Base-by-base conservation (phyloP, 176 grass and related monocot genomes). In the Eragrostis curvula region DNA sequence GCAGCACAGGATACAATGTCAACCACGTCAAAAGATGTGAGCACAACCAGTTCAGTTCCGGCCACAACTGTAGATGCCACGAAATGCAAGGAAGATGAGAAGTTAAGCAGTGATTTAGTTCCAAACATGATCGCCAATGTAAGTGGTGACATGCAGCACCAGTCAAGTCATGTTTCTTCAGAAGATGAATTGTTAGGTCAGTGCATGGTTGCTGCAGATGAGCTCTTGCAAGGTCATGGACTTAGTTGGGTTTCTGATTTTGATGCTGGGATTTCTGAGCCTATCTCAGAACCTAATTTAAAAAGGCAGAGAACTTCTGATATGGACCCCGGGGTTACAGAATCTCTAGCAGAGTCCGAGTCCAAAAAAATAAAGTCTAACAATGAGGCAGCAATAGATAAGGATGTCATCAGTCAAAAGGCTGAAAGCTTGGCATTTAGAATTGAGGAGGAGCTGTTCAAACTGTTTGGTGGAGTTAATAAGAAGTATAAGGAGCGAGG, bases 401-500 rank as follows among this genome's bases (percentile, higher is more conserved):
- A 84, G 36, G 75, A 73, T 60, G 68, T 10, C 44, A 59, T 68
- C 50, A 63, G 62, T 75, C 80, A 85, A 66, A 89, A 89, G 60
- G 87, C 87, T 71, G 89, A 92, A 89, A 73, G 16, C 53, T 87
- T 99, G 89, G 89, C 93, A 71, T 88, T 74, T 82, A 91, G 68
- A 86, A 96, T 99, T 87, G 96, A 99, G 87, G 86, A 90, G 53
- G 96, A 99, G 61, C 73, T 99, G 48, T 99, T 96, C 64, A 87
- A 84, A 79, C 81, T 96, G 44, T 96, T 96, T 85, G 87, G 88
- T 64, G 93, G 96, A 75, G 96, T 99, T 51, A 99, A 93, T 85
- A 99, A 99, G 81, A 99, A 99, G 81, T 99, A 99, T 66, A 99
- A 92, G 79, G 96, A 99, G 83, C 91, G 90, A 73, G 96, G 93